Evolutionary conservation across 257 asterid species (phyloP), one percentile per base, ranked within the genome.

Genomic region (Capsicum rhomboideum): DNA sequence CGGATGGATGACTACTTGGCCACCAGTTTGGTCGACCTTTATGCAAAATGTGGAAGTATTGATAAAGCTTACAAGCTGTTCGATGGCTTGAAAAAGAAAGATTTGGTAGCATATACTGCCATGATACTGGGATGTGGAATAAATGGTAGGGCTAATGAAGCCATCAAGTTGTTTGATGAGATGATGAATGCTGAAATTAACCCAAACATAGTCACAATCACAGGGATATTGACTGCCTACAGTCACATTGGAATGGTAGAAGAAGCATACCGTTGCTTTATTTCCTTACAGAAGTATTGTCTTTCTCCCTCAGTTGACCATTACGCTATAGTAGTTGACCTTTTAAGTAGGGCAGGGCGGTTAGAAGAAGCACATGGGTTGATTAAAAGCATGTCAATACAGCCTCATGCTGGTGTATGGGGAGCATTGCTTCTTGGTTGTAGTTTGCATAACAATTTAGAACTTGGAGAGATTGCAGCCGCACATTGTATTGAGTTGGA

Each of bases 391-490:
- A 96, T 96, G 97, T 90, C 91, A 9, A 85, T 80, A 87, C 72
- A 64, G 91, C 93, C 98, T 78, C 96, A 94, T 87, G 94, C 94
- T 69, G 98, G 97, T 18, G 97, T 93, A 17, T 94, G 98, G 99
- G 98, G 99, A 31, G 98, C 98, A 8, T 89, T 94, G 90, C 98
- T 94, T 84, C 94, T 90, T n/a, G 97, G 89, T 79, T 96, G 98
- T 86, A 96, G 97, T 89, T 85, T 93, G 89, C 97, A 96, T 74
- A 87, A 87, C 86, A 91, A 93, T 79, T 88, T 94, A 37, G 97
- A 96, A 64, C 90, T 96, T 44, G 99, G 96, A 14, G 97, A 93
- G 87, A 20, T 90, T 61, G 98, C 98, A 2, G 92, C 94, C 1
- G 75, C 77, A 37, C 88, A 90, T n/a, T 94, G 99, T 82, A 82